Base-by-base conservation (phyloP, 306 rosid genomes). In the Malus sieversii region DNA sequence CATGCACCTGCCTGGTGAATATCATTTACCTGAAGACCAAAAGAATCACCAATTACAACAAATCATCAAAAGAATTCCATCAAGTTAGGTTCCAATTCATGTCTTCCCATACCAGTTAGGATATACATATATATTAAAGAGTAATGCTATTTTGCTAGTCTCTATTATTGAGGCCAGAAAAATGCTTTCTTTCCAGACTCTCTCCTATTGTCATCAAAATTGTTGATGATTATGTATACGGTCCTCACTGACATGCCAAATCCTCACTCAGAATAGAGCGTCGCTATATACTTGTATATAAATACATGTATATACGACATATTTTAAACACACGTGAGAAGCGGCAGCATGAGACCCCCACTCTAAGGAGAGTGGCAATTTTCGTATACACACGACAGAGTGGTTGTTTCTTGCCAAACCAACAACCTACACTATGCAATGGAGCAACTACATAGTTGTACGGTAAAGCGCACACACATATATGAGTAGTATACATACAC, bases 1-100 rank as follows among this genome's bases (percentile, higher is more conserved):
- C 99, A 96, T 2, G 89, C 87, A 81, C 89, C 96, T 2, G 99
- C 92, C 67, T 84, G 85, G 53, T 88, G 85, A 85, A 96, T 90
- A 81, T 84, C 83, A 42, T 85, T 89, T 59, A 79, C 99, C 99
- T 95, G 90, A 74, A 79, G 4, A 63, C 59, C 65, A 62, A 71
- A 72, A 72, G 35, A 27, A 74, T 30, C 16, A 46, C 20, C 16
- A 18, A 71, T 60, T 1, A 81, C 55, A 30, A 30, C 53, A 14
- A 59, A 46, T 23, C 77, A 53, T 45, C 40, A 12, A n/a, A 51
- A 70, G 9, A 44, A 27, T 60, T 27, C 15, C n/a, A 14, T 20
- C 16, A 22, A 71, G 1, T 10, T 14, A 3, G 1, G n/a, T 44
- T 38, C 38, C 66, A 14, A 15, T 40, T 73, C 27, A 72, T 2